Conservation (phyloP, 1,284 basidiomycete species). For the Leccinum angustisporum region DNA sequence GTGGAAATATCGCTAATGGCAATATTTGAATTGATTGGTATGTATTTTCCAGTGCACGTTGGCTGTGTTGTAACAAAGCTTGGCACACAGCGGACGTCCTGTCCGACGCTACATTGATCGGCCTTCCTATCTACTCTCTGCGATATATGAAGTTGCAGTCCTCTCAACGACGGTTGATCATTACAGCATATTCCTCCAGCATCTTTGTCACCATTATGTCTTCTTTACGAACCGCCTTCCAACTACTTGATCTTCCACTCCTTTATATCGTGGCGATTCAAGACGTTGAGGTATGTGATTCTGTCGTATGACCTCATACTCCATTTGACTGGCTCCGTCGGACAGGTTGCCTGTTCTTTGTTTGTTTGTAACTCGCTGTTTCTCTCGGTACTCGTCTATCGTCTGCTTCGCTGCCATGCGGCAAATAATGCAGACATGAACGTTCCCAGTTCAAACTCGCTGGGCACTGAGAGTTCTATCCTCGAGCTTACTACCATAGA, state of each 20-base stretch:
- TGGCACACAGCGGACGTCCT: constrained; percentile 20
- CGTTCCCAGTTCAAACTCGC: background rate
- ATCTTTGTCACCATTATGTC: constrained; percentile 18
- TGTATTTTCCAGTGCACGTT: background rate
- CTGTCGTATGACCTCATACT: constrained; percentile 1
- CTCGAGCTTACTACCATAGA: constrained; percentile 22
- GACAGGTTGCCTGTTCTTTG: constrained; percentile 23
- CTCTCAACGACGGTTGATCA: constrained; percentile 14
- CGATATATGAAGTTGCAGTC: constrained; percentile 12
- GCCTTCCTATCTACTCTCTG: constrained; percentile 15
- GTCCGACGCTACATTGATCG: constrained; percentile 19
- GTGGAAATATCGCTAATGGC: background rate
- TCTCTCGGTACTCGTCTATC: constrained; percentile 13
- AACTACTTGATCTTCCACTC: constrained; percentile 7
- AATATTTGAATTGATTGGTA: constrained; percentile 21
- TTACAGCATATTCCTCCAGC: constrained; percentile 14
- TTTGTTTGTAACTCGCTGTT: constrained; percentile 29
- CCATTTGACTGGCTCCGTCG: background rate
- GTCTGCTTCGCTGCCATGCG: constrained; percentile 6
- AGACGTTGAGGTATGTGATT: constrained; percentile 21
- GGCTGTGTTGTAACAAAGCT: background rate
- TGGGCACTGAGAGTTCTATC: background rate
- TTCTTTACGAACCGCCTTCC: constrained; percentile 15
- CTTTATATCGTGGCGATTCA: constrained; percentile 9
- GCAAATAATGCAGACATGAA: background rate